A percentile compares a stretch with the other conserved stretches of the same genome.
phyloP scores from a whole-genome alignment of 2,329 filamentous ascomycete species.

The Sclerotinia minor region DNA sequence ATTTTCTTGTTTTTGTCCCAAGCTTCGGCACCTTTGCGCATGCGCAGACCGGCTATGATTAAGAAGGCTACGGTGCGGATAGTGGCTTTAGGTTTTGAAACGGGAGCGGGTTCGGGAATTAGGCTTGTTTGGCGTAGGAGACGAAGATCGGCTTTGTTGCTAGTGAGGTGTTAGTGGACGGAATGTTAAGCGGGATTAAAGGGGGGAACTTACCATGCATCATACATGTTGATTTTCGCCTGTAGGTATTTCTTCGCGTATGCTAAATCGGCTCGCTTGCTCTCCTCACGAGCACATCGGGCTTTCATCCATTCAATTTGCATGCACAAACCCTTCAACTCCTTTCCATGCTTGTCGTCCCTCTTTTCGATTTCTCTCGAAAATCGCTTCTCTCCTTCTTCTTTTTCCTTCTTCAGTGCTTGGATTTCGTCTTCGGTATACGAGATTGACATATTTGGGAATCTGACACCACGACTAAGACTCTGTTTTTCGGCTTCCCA shows the following conservation, averaged over 20 bases:
- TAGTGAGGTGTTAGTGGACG: conserved; percentile 46
- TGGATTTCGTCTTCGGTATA: conserved; percentile 46
- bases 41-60: conserved; percentile 52
- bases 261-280: conserved; percentile 75
- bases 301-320: conserved; percentile 91
- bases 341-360: conserved; percentile 69
- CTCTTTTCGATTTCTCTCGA: conserved; percentile 40
- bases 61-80: conserved; percentile 51
- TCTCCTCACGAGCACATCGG: conserved; percentile 75
- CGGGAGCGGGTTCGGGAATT: conserved; percentile 34
- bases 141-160: conserved; percentile 87
- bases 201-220: conserved; percentile 74
- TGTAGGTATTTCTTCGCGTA: conserved; percentile 85
- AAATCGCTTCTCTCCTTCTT: conserved; percentile 54
- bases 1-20: conserved; percentile 55
- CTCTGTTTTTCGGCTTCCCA: conserved; percentile 48
- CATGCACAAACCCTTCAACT: conserved; percentile 78
- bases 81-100: conserved; percentile 32
- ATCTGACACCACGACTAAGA: conserved; percentile 45
- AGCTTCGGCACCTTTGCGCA: conserved; percentile 49
- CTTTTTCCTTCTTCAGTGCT: conserved; percentile 40
- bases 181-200: conserved; percentile 13
- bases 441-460: conserved; percentile 44
- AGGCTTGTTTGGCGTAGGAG: conserved; percentile 84
- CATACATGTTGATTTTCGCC: conserved; percentile 77